Conservation (phyloP, 306 rosid species). For the Cicer cuneatum region DNA sequence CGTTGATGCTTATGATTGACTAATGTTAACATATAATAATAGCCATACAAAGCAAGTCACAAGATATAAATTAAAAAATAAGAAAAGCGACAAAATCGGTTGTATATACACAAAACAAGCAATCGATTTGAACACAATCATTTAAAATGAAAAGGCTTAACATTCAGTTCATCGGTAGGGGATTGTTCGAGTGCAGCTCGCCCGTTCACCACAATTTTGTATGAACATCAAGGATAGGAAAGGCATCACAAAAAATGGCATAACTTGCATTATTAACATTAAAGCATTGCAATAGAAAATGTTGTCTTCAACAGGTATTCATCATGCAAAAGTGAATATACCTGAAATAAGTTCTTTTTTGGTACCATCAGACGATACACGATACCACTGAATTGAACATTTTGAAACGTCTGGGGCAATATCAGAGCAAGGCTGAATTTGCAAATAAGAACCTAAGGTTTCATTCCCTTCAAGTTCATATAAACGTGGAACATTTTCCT, state of each 20-base stretch:
- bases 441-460: slow-evolving; percentile 83
- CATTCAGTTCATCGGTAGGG: no score
- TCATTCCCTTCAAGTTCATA: slow-evolving; percentile 86
- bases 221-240: not conserved
- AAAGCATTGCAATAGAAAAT: not conserved
- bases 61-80: not conserved
- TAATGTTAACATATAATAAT: not conserved
- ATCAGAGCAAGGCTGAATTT: slow-evolving; percentile 72
- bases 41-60: slow-evolving; percentile 8
- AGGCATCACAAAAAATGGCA: not conserved
- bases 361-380: slow-evolving; percentile 71
- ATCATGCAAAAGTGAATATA: slow-evolving; percentile 38
- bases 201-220: not conserved
- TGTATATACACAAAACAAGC: not conserved
- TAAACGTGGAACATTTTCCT: slow-evolving; percentile 56
- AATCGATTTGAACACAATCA: no score
- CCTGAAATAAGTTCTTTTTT: slow-evolving; percentile 94
- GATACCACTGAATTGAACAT: slow-evolving; percentile 87
- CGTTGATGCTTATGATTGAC: not conserved
- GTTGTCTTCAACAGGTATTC: slow-evolving; percentile 3
- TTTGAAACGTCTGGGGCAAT: slow-evolving; percentile 67
- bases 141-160: no score
- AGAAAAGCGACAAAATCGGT: no score
- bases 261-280: slow-evolving; percentile 11
- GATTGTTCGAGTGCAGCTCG: no score